Evolutionary conservation across 768 basidiomycete genomes (phyloP), one percentile per base, ranked within the genome.

Genomic region (Lanmaoa rubissima): DNA sequence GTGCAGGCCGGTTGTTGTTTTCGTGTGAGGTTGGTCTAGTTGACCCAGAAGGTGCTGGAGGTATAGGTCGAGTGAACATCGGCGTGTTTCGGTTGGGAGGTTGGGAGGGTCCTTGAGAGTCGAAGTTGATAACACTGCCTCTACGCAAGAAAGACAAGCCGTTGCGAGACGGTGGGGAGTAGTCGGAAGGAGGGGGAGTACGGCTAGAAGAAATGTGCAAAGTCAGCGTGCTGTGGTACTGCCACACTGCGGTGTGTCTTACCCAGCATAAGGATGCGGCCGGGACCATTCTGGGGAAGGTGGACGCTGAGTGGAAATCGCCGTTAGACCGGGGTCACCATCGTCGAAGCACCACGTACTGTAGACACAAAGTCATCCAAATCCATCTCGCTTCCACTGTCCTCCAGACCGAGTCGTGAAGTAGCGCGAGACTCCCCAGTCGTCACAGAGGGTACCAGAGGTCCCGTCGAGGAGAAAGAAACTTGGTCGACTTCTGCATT

Each of bases 381-480:
- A 51, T 70, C 68, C 63, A 70, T 65, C 4, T 70, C 63, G 12
- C 68, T 69, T 45, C 51, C 68, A 41, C 65, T 69, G 48, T 69
- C 67, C 5, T 70, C 67, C 12, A 63, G 51, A 24, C 48, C 56
- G 1, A 63, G 36, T 51, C 51, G 53, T 8, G 67, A 60, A 16
- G 42, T 12, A 34, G 55, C 6, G n/a, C 34, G 65, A 46, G 65
- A 61, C 0, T 60, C 66, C 9, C 41, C 53, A 17, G 57, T 13
- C 17, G 45, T 54, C 19, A 34, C 12, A 28, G 55, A 34, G n/a
- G 52, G 46, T 1, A 60, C 48, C 16, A 26, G 36, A 45, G 55
- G 45, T 32, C 43, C 59, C 5, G 26, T 65, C 24, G 57, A 47
- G 31, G 60, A 46, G 36, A 60, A 55, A 12, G 69, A 43, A 10